Evolutionary conservation across 805 yeast genomes (phyloP).

Genomic region (Ogataea henricii): DNA sequence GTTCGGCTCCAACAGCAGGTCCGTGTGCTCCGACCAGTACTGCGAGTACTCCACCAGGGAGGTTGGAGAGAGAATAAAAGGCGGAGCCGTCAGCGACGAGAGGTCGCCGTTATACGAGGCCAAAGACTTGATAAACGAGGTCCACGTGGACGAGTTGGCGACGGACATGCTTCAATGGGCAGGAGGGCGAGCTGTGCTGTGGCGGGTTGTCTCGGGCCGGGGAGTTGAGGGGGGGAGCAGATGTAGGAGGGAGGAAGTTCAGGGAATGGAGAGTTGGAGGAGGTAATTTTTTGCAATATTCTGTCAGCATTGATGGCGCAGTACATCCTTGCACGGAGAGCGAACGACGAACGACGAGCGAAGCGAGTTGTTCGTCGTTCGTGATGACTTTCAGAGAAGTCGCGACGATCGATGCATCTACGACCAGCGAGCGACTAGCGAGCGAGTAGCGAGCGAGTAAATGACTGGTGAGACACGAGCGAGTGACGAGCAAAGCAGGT

Average conservation of each 20-base stretch:
- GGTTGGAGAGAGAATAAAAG: slow-evolving; percentile 88
- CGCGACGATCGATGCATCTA: too few species aligned
- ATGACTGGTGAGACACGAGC: too few species aligned
- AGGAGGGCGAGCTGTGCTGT: not conserved
- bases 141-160: slow-evolving; percentile 65
- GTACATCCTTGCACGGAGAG: not conserved
- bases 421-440: too few species aligned
- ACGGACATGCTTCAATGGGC: slow-evolving; percentile 12
- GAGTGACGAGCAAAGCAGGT: too few species aligned
- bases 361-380: too few species aligned
- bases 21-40: slow-evolving; percentile 95
- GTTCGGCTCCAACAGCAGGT: slow-evolving; percentile 73
- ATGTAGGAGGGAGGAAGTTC: not conserved
- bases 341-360: too few species aligned
- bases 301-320: too few species aligned
- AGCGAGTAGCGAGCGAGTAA: not conserved
- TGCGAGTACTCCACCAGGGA: slow-evolving; percentile 90
- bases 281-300: too few species aligned
- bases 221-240: not conserved
- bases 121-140: slow-evolving; percentile 84
- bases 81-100: slow-evolving; percentile 94
- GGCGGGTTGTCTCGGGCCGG: not conserved
- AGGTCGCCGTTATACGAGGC: slow-evolving; percentile 93
- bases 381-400: too few species aligned
- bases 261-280: not conserved